Conservation (phyloP, 164 flowering plant species). For the Aristolochia californica region DNA sequence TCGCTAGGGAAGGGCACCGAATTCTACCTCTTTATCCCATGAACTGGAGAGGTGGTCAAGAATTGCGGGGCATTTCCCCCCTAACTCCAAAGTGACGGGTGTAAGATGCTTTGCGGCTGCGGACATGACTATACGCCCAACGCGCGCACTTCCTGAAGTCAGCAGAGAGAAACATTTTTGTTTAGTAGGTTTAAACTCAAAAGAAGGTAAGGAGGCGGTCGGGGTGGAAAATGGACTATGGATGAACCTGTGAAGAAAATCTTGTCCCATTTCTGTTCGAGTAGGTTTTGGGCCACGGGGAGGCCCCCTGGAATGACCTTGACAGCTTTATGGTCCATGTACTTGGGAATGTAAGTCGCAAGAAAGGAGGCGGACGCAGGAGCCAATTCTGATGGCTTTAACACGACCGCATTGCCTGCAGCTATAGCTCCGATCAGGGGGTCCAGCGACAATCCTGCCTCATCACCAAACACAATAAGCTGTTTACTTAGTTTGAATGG, state of each 20-base stretch:
- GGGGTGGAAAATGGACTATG: too few species aligned
- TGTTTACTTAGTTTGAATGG: too few species aligned
- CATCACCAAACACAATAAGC: not conserved
- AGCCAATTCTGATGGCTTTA: conserved; percentile 60
- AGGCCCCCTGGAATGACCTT: conserved; percentile 50
- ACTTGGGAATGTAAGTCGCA: conserved; percentile 20
- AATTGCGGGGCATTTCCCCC: conserved; percentile 83
- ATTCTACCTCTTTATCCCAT: conserved; percentile 36
- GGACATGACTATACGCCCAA: conserved; percentile 63
- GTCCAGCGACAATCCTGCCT: conserved; percentile 58
- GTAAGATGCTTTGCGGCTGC: conserved; percentile 89
- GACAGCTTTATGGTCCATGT: conserved; percentile 33
- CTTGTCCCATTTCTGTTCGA: conserved; percentile 58
- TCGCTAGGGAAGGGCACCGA: too few species aligned
- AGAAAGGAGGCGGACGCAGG: conserved; percentile 43
- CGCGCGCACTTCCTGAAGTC: conserved; percentile 54
- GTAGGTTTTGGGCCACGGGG: conserved; percentile 32
- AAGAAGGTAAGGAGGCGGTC: too few species aligned
- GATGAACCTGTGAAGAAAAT: conserved; percentile 49
- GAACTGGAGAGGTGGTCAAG: conserved; percentile 35
- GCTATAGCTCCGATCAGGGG: conserved; percentile 77
- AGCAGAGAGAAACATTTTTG: too few species aligned
- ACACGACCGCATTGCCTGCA: conserved; percentile 66
- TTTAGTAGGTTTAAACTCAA: too few species aligned
- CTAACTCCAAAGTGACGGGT: conserved; percentile 82